Base-by-base conservation (phyloP, 1,139 yeast genomes). In the Suhomyces anneliseae region DNA sequence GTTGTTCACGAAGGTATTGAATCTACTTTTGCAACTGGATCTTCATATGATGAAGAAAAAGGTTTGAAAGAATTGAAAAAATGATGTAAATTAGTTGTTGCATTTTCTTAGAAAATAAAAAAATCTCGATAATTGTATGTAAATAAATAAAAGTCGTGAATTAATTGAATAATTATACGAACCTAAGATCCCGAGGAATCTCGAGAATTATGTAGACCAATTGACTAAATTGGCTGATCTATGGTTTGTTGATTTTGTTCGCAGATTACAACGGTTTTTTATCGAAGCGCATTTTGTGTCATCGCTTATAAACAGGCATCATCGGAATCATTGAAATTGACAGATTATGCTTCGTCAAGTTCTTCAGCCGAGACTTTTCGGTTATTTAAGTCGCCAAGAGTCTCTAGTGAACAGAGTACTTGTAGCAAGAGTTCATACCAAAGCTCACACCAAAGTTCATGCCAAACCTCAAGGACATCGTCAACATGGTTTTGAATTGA, bases 1-100 rank as follows among this genome's bases (percentile, higher is more conserved):
- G 57, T 60, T 26, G 60, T 66, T 8, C 66, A 63, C 46, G 61
- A 60, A 24, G 72, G 65, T 2, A 37, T 58, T 9, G 62, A 51
- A 31, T 35, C 42, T n/a, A 50, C 54, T 27, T 46, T 14, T 33
- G 40, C 40, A 1, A 27, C 44, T 4, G 38, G 45, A 14, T 51
- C 52, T 35, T 39, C 57, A n/a, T 43, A 42, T 36, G 53, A 43
- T 33, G 47, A 46, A 31, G 52, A 47, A 10, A 43, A 43, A 27
- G 37, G 43, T 29, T 39, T 29, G 11, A 29, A 29, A 9, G 32
- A 29, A 9, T 29, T 38, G 9, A 29, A 29, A 6, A 29, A 29
- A 29, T 29, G n/a, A 29, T 29, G 32, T 29, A 29, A 9, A 29
- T 9, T 29, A 29, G 32, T 29, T 29, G 7, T 9, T 29, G 24